A percentile compares a stretch with the other conserved stretches of the same genome.
Evolutionary conservation across 208 protist species (phyloP).

Genomic region (Trypanosoma congolense): DNA sequence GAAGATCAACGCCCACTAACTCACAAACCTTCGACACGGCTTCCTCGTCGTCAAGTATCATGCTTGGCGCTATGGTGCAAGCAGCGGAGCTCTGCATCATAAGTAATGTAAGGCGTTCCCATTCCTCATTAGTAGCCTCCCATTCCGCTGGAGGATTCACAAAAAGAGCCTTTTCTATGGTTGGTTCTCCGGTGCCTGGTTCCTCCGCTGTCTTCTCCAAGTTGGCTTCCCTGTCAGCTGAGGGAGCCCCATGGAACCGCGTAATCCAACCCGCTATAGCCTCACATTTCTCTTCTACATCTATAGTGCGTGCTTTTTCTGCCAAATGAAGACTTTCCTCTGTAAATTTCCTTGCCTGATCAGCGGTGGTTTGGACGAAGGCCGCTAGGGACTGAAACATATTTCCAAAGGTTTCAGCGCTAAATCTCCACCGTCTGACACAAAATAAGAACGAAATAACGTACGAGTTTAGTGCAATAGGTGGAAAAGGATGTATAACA

Average conservation of each 20-base stretch:
- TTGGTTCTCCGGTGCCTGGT: neutral
- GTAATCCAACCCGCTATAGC: neutral
- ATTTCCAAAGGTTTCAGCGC: no score
- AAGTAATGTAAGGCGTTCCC: slow-evolving; percentile 29
- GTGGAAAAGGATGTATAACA: no score
- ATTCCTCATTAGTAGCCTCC: slow-evolving; percentile 36
- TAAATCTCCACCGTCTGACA: no score
- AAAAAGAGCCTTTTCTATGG: slow-evolving; percentile 19
- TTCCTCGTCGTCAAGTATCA: slow-evolving; percentile 13
- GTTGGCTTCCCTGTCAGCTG: neutral
- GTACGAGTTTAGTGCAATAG: no score
- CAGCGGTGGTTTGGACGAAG: slow-evolving; percentile 30
- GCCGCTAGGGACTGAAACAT: slow-evolving; percentile 44
- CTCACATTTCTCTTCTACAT: slow-evolving; percentile 32
- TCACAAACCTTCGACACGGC: slow-evolving; percentile 6
- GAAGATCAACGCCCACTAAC: slow-evolving; percentile 7
- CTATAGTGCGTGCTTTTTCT: slow-evolving; percentile 30
- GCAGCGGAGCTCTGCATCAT: slow-evolving; percentile 34
- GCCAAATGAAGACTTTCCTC: slow-evolving; percentile 36
- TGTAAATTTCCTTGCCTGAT: slow-evolving; percentile 33
- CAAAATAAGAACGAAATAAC: no score
- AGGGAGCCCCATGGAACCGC: neutral
- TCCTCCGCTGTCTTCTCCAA: neutral
- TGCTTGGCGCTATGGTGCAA: slow-evolving; percentile 32
- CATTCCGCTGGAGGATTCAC: slow-evolving; percentile 23